These are phyloP conservation scores for Encephalitozoon hellem DNA, from an alignment of 371 early-diverging fungal species.

Conservation along the genomic window DNA sequence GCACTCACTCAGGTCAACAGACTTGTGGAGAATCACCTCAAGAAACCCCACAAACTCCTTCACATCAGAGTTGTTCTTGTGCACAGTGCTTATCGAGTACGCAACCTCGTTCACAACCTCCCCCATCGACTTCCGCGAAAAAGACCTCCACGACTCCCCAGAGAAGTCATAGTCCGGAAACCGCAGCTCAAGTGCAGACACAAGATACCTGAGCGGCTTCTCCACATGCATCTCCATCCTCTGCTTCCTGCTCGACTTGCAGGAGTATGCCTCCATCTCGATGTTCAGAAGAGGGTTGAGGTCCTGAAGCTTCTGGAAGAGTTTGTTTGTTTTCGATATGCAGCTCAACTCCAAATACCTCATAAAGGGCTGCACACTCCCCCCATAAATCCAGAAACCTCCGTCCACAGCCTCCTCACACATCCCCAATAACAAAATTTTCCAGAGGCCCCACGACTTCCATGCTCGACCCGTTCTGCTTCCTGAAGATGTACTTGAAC, in stretches of 20 bases:
- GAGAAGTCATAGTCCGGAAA: constrained; percentile 31
- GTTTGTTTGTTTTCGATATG: constrained; percentile 39
- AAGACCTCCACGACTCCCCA: background rate
- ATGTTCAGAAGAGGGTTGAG: background rate
- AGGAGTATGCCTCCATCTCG: constrained; percentile 46
- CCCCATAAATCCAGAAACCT: background rate
- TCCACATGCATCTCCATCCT: background rate
- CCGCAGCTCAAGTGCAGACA: constrained; percentile 17
- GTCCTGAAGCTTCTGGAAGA: constrained; percentile 11
- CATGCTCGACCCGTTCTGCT: constrained; percentile 49
- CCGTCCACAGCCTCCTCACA: background rate
- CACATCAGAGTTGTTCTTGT: constrained; percentile 16
- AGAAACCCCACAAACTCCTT: constrained; percentile 19
- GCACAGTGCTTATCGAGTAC: background rate
- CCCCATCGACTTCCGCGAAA: background rate
- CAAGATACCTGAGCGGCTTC: constrained; percentile 31
- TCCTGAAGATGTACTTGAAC: constrained; percentile 48
- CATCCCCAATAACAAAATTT: background rate
- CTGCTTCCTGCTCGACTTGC: constrained; percentile 32
- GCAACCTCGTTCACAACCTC: constrained; percentile 8
- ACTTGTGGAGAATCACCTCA: constrained; percentile 10
- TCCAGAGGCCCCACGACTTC: background rate
- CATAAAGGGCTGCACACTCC: constrained; percentile 4
- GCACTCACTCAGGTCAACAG: constrained; percentile 2
- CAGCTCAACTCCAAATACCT: constrained; percentile 24